Evolutionary conservation across 1,139 yeast species (phyloP).

Genomic region (Yamadazyma dendronema): DNA sequence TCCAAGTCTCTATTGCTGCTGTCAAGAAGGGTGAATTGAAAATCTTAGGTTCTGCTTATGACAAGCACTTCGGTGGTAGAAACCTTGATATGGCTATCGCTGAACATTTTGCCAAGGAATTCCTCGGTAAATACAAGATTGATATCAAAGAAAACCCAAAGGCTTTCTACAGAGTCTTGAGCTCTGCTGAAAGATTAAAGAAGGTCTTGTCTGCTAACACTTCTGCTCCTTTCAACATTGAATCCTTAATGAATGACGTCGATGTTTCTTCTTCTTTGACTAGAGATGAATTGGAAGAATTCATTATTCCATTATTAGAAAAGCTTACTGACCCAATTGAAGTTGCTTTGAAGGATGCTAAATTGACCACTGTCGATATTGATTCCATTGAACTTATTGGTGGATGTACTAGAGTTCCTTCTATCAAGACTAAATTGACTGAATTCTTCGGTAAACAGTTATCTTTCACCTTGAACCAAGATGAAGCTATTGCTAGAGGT

Average conservation of each 20-base stretch:
- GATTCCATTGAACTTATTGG: constrained; percentile 95
- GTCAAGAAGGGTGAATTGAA: constrained; percentile 96
- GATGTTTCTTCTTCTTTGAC: constrained; percentile 89
- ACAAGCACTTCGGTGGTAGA: constrained; percentile 98
- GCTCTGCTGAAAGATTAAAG: constrained; percentile 91
- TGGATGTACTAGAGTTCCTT: constrained; percentile 98
- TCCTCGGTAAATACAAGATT: constrained; percentile 87
- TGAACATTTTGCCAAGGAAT: constrained; percentile 90
- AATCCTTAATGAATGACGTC: constrained; percentile 94
- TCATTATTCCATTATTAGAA: constrained; percentile 76
- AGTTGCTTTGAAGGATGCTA: constrained; percentile 79
- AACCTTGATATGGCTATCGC: constrained; percentile 92
- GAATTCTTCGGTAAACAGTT: constrained; percentile 83
- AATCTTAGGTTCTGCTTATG: constrained; percentile 87
- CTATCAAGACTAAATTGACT: constrained; percentile 75
- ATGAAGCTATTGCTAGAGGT: constrained; percentile 98
- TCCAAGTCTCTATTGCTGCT: constrained; percentile 86
- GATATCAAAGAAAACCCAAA: constrained; percentile 88
- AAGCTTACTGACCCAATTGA: constrained; percentile 77
- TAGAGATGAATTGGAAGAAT: constrained; percentile 91
- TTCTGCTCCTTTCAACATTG: constrained; percentile 92
- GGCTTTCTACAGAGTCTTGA: constrained; percentile 89
- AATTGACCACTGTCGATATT: constrained; percentile 65
- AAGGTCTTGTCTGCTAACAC: constrained; percentile 95
- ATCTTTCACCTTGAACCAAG: constrained; percentile 96